Evolutionary conservation across 2,329 filamentous ascomycete species (phyloP), one percentile per base, ranked within the genome.

Genomic region (Fusarium ambrosium): DNA sequence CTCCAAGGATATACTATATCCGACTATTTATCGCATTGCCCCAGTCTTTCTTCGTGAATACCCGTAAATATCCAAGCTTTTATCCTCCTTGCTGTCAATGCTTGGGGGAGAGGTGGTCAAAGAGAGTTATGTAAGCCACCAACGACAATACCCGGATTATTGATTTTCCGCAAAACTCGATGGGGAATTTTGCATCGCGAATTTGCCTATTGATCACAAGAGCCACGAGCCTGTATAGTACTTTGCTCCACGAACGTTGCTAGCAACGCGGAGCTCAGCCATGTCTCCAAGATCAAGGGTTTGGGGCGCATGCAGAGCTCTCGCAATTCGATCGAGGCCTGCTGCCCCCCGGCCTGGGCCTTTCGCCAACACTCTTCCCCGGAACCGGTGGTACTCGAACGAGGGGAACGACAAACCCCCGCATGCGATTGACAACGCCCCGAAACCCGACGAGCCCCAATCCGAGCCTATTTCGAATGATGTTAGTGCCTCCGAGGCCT

Each of bases 261-360:
- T 67, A 77, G 74, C 71, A 73, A 76, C 76, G 77, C 73, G 76
- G 77, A 77, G 78, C 76, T 79, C 75, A 76, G 76, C 63, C 75
- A 83, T 83, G 81, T 79, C 80, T 79, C 74, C 81, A 66, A 79
- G 79, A 76, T 75, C 79, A 68, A 79, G 78, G 69, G 70, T 83
- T 66, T 82, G 80, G 81, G 79, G 79, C 41, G 81, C 78, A 73
- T 83, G 82, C 66, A 80, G 80, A 78, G 76, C 78, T 76, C 76
- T 84, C 60, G 79, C 79, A 63, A 64, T 81, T 70, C 78, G 75
- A 39, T 77, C 79, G 75, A 76, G 78, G 65, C 77, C 79, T 76
- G 72, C 64, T 62, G 73, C 76, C 67, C 73, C 76, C 63, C 72
- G 77, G 60, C 68, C 76, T 34, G 64, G 77, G 60, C 70, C 71